These are phyloP conservation scores for Naematelia encephala DNA, from an alignment of 768 basidiomycete species.

Conservation along the genomic window DNA sequence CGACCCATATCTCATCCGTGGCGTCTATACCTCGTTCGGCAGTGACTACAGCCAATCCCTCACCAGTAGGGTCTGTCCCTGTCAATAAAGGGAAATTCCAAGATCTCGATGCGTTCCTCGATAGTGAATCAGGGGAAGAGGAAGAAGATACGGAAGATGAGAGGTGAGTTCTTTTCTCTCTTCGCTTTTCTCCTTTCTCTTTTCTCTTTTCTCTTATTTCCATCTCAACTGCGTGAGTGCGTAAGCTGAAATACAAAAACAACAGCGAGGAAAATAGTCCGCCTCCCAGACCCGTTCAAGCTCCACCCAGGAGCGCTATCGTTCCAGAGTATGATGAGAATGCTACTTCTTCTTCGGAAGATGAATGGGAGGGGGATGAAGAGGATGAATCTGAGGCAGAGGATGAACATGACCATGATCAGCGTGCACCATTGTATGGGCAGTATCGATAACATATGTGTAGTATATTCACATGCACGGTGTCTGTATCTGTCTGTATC, in stretches of 20 bases:
- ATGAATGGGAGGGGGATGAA: not conserved
- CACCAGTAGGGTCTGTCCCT: slow-evolving; percentile 20
- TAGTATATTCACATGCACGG: no score
- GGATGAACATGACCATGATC: slow-evolving; percentile 4
- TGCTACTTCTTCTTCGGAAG: slow-evolving; percentile 8
- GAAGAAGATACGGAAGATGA: slow-evolving; percentile 34
- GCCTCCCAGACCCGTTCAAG: slow-evolving; percentile 19
- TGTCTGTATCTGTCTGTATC: no score
- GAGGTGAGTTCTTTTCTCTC: slow-evolving; percentile 1
- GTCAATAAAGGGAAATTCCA: slow-evolving; percentile 35
- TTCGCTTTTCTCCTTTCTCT: not conserved
- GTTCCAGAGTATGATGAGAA: slow-evolving; percentile 41
- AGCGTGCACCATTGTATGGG: not conserved
- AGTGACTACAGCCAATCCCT: not conserved
- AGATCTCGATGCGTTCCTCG: slow-evolving; percentile 48
- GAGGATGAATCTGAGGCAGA: slow-evolving; percentile 11
- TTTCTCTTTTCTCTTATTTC: not conserved
- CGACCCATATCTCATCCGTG: slow-evolving; percentile 10
- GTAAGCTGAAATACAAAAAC: not conserved
- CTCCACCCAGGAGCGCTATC: slow-evolving; percentile 39
- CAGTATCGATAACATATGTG: not conserved
- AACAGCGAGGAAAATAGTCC: slow-evolving; percentile 1
- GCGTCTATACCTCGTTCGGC: slow-evolving; percentile 3
- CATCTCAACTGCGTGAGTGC: not conserved
- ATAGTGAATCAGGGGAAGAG: slow-evolving; percentile 30